Evolutionary conservation across 257 asterid species (phyloP), one percentile per base, ranked within the genome.

Genomic region (Perilla frutescens): DNA sequence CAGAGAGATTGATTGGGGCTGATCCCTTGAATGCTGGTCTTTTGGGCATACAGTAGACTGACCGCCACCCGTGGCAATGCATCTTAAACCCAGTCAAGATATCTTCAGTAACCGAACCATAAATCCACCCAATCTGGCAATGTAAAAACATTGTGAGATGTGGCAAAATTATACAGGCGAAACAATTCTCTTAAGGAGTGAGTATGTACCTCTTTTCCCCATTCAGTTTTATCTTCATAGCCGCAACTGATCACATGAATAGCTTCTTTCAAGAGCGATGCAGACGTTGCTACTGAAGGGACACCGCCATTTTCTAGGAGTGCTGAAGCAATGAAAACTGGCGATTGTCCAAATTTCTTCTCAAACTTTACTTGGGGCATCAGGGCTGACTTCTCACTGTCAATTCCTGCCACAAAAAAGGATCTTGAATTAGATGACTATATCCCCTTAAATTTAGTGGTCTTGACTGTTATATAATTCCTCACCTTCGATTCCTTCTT

Each of bases 51-150:
- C 98, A 93, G 86, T 93, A 93, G 43, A 93, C 98, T 1, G 98
- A 91, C 71, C 98, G 79, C 98, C 98, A 93, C 47, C 98, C 98
- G 64, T 93, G 98, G 83, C 97, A 93, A 77, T 93, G 98, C 98
- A 93, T 93, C 81, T 93, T 93, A 75, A 93, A 93, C 14, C 98
- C 98, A 26, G 98, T 93, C 79, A 93, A 87, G 86, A 93, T 93
- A 84, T 93, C 98, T 84, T 93, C 98, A 41, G 98, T 93, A 68
- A 93, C 97, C 1, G 98, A 93, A 61, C 98, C 98, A 40, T 93
- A 93, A 76, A 93, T 93, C 98, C 98, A 94, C 37, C 98, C 98
- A 50, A 94, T 81, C 98, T 93, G 88, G 66, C 51, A 41, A 54
- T 74, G 2, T 39, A 37, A 26, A 66, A 61, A 14, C 13, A 36